Conservation (phyloP, 192 early-diverging fungal genomes). For the Coemansia sp. region DNA sequence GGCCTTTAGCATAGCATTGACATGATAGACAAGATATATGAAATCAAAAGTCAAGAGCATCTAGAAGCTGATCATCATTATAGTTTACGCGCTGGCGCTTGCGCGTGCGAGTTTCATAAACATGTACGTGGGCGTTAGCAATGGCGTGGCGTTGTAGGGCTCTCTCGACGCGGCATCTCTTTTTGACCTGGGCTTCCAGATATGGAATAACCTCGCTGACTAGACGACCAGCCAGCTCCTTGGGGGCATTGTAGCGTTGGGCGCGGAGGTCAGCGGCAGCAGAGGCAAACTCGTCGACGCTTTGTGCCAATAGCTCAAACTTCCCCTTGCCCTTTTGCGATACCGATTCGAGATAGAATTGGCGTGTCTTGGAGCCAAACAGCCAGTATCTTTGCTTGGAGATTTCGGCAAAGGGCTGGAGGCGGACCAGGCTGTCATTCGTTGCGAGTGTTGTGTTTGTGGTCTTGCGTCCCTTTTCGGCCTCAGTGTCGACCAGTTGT, state of each 20-base stretch:
- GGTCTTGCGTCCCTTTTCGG: slow-evolving; percentile 26
- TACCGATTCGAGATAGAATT: slow-evolving; percentile 41
- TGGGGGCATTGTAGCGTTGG: slow-evolving; percentile 34
- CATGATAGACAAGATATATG: background rate
- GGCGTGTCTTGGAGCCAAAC: slow-evolving; percentile 52
- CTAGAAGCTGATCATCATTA: slow-evolving; percentile 25
- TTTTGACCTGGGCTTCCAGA: slow-evolving; percentile 33
- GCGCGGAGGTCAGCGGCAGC: slow-evolving; percentile 27
- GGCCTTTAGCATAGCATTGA: slow-evolving; percentile 27
- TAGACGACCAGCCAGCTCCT: slow-evolving; percentile 32
- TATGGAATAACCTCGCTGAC: slow-evolving; percentile 37
- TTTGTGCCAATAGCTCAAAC: slow-evolving; percentile 51
- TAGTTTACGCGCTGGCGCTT: slow-evolving; percentile 58
- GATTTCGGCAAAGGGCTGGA: slow-evolving; percentile 50
- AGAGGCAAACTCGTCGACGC: slow-evolving; percentile 31
- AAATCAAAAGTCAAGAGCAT: slow-evolving; percentile 19
- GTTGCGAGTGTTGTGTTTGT: slow-evolving; percentile 10
- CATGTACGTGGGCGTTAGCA: slow-evolving; percentile 44
- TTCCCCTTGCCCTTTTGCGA: slow-evolving; percentile 37
- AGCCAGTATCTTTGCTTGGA: slow-evolving; percentile 56
- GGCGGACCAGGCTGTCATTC: slow-evolving; percentile 17
- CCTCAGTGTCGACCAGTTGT: slow-evolving; percentile 34
- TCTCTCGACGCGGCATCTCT: slow-evolving; percentile 37
- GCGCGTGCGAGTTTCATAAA: slow-evolving; percentile 55
- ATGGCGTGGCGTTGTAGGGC: slow-evolving; percentile 42